Percentiles rank a stretch among this genome's conserved stretches.
phyloP scores from a whole-genome alignment of 495 filamentous ascomycete species.

The Parmelia sp. region DNA sequence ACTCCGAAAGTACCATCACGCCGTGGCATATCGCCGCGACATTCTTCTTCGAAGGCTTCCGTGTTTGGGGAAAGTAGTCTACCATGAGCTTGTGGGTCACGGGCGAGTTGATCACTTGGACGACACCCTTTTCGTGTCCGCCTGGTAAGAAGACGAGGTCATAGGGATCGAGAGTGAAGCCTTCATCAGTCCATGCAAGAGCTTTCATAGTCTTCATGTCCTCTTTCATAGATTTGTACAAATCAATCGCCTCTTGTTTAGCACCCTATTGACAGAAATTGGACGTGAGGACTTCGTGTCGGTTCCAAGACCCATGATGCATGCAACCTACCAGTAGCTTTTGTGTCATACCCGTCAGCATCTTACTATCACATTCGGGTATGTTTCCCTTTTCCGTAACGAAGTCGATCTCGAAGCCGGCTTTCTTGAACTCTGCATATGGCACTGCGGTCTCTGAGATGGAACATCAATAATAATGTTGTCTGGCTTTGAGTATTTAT shows the following conservation, averaged over 20 bases:
- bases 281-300: conserved; percentile 2
- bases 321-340: conserved; percentile 41
- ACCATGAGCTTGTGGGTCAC: conserved; percentile 41
- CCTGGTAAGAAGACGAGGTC: conserved; percentile 48
- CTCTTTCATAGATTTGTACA: conserved; percentile 40
- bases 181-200: conserved; percentile 41
- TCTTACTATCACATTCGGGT: conserved; percentile 46
- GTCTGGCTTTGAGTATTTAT: not conserved
- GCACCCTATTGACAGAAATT: conserved; percentile 37
- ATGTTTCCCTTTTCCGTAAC: conserved; percentile 46
- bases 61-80: conserved; percentile 44
- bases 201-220: conserved; percentile 40
- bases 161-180: conserved; percentile 41
- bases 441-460: conserved; percentile 46
- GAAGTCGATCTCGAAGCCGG: conserved; percentile 44
- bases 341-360: conserved; percentile 47
- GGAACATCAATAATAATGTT: not conserved
- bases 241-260: conserved; percentile 34
- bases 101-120: conserved; percentile 48
- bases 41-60: conserved; percentile 40
- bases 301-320: not conserved
- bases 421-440: conserved; percentile 46
- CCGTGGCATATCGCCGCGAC: conserved; percentile 50
- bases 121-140: conserved; percentile 48
- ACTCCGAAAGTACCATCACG: conserved; percentile 45